Evolutionary conservation across 2,329 filamentous ascomycete species (phyloP).

Genomic region (Ophiosphaerella herpotricha): DNA sequence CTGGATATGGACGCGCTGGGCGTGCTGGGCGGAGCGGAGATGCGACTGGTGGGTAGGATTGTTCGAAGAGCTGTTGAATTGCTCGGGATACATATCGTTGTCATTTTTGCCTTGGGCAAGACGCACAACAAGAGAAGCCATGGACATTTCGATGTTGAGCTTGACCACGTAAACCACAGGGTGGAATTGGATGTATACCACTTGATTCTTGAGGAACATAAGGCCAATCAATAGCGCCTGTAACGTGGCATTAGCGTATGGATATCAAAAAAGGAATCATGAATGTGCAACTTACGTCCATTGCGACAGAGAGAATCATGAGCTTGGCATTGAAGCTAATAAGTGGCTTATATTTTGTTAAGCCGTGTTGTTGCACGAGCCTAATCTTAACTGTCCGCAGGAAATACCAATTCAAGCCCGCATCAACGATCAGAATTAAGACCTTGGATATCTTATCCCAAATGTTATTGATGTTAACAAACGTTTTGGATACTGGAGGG

Average conservation of each 20-base stretch:
- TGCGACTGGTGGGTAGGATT: constrained; percentile 18
- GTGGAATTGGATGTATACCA: constrained; percentile 50
- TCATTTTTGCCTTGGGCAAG: constrained; percentile 37
- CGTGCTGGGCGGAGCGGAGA: constrained; percentile 15
- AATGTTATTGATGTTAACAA: constrained; percentile 53
- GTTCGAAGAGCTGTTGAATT: constrained; percentile 17
- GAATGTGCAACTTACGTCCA: constrained; percentile 42
- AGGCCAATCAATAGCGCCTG: constrained; percentile 46
- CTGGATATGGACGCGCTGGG: constrained; percentile 16
- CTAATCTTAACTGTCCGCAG: constrained; percentile 48
- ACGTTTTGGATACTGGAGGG: constrained; percentile 42
- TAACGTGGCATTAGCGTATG: background rate
- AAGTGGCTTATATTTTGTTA: constrained; percentile 48
- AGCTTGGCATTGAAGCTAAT: constrained; percentile 50
- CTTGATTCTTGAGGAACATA: constrained; percentile 45
- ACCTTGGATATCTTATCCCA: constrained; percentile 61
- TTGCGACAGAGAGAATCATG: constrained; percentile 47
- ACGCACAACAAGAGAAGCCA: constrained; percentile 49
- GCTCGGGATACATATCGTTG: constrained; percentile 31
- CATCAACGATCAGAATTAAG: constrained; percentile 58
- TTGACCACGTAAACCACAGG: constrained; percentile 51
- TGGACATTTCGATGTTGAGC: constrained; percentile 53
- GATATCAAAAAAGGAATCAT: background rate
- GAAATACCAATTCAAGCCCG: constrained; percentile 59
- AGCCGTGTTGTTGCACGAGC: constrained; percentile 45